Percentiles rank a stretch among this genome's conserved stretches.
phyloP scores from a whole-genome alignment of 2,329 filamentous ascomycete species.

The Endoconidiophora polonica region DNA sequence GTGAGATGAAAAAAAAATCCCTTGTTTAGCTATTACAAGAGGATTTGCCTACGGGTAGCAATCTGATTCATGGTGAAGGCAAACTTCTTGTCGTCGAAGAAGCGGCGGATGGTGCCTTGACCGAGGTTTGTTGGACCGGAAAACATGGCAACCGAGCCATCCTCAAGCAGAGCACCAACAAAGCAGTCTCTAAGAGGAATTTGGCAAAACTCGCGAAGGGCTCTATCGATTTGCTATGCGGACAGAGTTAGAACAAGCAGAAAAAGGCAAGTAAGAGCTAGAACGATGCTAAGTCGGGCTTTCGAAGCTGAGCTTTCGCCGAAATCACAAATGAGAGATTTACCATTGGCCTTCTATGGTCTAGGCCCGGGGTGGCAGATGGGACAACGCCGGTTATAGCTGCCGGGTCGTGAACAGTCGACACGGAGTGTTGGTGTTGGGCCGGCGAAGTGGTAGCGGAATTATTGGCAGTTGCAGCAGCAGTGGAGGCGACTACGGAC shows the following conservation, averaged over 20 bases:
- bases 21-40: neutral
- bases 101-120: constrained; percentile 25
- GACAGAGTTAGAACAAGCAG: neutral
- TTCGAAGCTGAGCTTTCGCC: too few species aligned
- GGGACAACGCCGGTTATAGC: too few species aligned
- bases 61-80: constrained; percentile 11
- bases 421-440: too few species aligned
- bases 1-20: neutral
- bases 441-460: too few species aligned
- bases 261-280: too few species aligned
- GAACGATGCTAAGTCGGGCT: too few species aligned
- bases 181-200: constrained; percentile 36
- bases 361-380: too few species aligned
- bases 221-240: constrained; percentile 31
- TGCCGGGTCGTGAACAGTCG: too few species aligned
- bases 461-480: too few species aligned
- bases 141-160: constrained; percentile 29
- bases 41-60: neutral
- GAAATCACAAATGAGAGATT: too few species aligned
- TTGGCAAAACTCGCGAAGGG: constrained; percentile 33
- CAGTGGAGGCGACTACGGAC: too few species aligned
- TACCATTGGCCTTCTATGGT: too few species aligned
- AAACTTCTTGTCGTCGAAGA: constrained; percentile 31
- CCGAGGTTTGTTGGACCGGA: constrained; percentile 26
- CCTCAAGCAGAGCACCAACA: constrained; percentile 32